These are phyloP conservation scores for Cichorium intybus DNA, from an alignment of 140 eudicot genomes.

Conservation along the genomic window DNA sequence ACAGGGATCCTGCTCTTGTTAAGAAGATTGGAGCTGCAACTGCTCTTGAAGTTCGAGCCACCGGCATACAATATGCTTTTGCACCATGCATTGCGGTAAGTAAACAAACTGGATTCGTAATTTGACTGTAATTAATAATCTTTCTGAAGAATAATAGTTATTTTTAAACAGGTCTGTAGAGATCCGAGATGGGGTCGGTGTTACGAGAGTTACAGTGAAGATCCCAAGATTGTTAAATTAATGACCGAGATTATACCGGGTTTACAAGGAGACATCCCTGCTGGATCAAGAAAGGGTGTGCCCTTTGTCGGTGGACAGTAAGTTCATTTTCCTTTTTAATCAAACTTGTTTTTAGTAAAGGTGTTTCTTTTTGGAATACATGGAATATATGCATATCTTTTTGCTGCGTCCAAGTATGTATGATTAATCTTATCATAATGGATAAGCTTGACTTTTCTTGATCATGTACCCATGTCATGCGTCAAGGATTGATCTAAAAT, in stretches of 20 bases:
- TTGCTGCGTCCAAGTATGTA: not conserved
- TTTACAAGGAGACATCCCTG: slow-evolving; percentile 58
- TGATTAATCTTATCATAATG: slow-evolving; percentile 13
- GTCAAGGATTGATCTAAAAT: slow-evolving; percentile 16
- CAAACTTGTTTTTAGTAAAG: not conserved
- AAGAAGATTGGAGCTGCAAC: slow-evolving; percentile 67
- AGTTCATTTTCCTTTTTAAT: slow-evolving; percentile 10
- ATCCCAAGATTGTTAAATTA: slow-evolving; percentile 47
- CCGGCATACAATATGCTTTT: slow-evolving; percentile 63
- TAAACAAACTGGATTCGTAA: not conserved
- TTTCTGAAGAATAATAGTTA: not conserved
- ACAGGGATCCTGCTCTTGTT: slow-evolving; percentile 58
- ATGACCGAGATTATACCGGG: slow-evolving; percentile 69
- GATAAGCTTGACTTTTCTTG: slow-evolving; percentile 19
- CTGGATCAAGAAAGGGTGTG: slow-evolving; percentile 40
- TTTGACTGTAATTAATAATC: slow-evolving; percentile 7
- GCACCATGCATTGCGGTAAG: slow-evolving; percentile 75
- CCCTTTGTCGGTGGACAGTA: slow-evolving; percentile 59
- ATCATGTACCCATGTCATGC: slow-evolving; percentile 4
- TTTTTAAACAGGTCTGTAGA: slow-evolving; percentile 56
- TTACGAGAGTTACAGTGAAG: slow-evolving; percentile 64
- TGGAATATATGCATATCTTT: not conserved
- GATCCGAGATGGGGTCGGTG: slow-evolving; percentile 83
- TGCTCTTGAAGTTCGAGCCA: slow-evolving; percentile 74
- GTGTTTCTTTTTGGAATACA: no score